Evolutionary conservation across 2,329 filamentous ascomycete genomes (phyloP), one percentile per base, ranked within the genome.

Genomic region (Polychaeton citri): DNA sequence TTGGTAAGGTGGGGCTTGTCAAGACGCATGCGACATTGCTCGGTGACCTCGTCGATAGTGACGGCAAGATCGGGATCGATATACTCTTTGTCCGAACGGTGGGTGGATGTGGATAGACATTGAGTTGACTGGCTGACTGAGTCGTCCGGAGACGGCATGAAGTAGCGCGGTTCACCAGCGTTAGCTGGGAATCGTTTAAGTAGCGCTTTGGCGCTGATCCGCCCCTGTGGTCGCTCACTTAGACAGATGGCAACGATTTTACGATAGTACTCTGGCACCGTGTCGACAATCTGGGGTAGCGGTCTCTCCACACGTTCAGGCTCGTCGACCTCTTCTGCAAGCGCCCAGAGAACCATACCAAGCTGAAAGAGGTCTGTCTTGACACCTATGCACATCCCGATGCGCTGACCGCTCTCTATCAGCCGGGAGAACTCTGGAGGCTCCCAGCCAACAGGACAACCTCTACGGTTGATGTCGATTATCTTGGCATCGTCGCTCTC

Each of bases 401-500:
- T 87, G 19, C 85, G 74, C 58, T 95, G 87, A 39, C 82, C 83
- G 57, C 79, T 87, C 45, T 88, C 79, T 41, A 96, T 85, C 37
- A 96, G 74, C 5, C 74, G 72, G 12, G 79, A 80, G 38, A 92
- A 81, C 60, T 98, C 90, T 4, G 90, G 90, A 2, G 90, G 87
- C 48, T 98, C 90, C 90, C 90, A 98, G 17, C 88, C 88, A 4
- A 96, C 83, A 0, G 90, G 90, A 51, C 90, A 98, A n/a, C 90
- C 90, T 49, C 90, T 72, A 37, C 90, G 74, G 62, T 98, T 98
- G 63, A 98, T 95, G 59, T 98, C 90, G 53, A 98, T 98, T 46
- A 98, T 96, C 51, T 92, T 88, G 6, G 88, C 90, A 52, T 95
- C 72, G 52, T 86, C 79, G 30, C 81, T 62, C 9, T 71, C 69